Conservation (phyloP, 2,329 filamentous ascomycete genomes). For the Curvularia verruculosa region DNA sequence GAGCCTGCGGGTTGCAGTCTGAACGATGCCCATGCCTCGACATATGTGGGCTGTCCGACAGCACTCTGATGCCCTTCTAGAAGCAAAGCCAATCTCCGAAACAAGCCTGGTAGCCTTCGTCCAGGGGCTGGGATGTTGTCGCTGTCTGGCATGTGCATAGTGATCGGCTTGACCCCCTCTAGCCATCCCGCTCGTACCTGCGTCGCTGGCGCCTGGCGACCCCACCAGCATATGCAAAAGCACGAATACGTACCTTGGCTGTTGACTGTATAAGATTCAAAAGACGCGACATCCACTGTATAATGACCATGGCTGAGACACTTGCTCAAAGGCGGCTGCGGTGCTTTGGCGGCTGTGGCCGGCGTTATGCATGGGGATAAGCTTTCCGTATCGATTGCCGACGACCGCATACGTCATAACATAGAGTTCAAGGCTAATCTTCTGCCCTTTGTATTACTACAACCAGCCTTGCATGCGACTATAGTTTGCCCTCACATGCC, state of each 20-base stretch:
- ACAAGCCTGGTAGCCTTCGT: not conserved
- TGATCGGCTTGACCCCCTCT: constrained; percentile 8
- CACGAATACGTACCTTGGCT: not conserved
- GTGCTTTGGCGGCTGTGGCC: constrained; percentile 95
- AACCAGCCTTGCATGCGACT: constrained; percentile 14
- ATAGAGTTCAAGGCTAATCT: constrained; percentile 1
- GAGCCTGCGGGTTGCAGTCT: constrained; percentile 1
- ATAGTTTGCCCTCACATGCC: not conserved
- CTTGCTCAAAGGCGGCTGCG: constrained; percentile 71
- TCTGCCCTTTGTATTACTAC: constrained; percentile 48
- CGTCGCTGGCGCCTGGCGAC: constrained; percentile 13
- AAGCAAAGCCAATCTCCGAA: not conserved
- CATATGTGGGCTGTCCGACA: not conserved
- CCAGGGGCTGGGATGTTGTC: not conserved
- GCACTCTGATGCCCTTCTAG: not conserved
- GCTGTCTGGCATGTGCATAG: constrained; percentile 8
- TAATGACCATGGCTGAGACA: not conserved
- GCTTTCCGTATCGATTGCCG: constrained; percentile 45
- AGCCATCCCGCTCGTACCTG: constrained; percentile 20
- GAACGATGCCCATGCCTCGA: not conserved
- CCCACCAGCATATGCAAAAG: constrained; percentile 16
- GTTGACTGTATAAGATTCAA: constrained; percentile 6
- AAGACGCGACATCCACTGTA: not conserved
- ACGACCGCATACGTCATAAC: constrained; percentile 13
- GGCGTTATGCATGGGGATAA: constrained; percentile 95